Base-by-base conservation (phyloP, 306 rosid species). In the Ceratonia siliqua region DNA sequence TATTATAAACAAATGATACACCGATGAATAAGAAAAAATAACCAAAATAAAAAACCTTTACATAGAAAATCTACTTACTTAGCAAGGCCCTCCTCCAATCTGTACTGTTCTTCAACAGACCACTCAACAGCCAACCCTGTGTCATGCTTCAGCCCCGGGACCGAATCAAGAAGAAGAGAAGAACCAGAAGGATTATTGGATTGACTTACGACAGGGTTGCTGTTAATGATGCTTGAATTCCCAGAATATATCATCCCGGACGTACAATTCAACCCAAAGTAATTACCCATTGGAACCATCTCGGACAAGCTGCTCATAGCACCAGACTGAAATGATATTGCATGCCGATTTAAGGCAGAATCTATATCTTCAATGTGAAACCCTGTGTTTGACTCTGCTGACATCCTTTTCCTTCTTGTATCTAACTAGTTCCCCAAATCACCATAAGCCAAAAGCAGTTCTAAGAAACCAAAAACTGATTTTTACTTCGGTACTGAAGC, bases 81-180 rank as follows among this genome's bases (percentile, higher is more conserved):
- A 70, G 33, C 80, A 79, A 94, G 96, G 62, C 96, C 95, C 69
- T 92, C 91, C 64, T 90, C 93, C 89, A 94, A 90, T 64, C 70
- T 90, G 85, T 78, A 86, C 78, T 94, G 96, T 74, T 94, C 99
- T 45, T 94, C 96, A 72, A 86, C 81, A 64, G 97, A 94, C 99
- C 99, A 94, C 79, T 94, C 99, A 35, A 94, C 99, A 7, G 99
- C 96, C 82, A 92, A 83, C 12, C 94, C 96, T 3, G 92, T 82
- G 43, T 94, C 99, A 65, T 90, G 97, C 86, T 92, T 94, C 69
- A 94, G 86, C 76, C 97, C 97, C 0, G 97, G 92, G 39, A 85
- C 95, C 0, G 97, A 88, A 75, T 94, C 97, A 22, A 90, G 87
- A 50, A 94, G 89, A 35, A 91, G 87, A 25, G 98, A 89, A 61